These are phyloP conservation scores for Dendrostoma leiphaemia DNA, from an alignment of 2,329 filamentous ascomycete genomes.

Conservation along the genomic window DNA sequence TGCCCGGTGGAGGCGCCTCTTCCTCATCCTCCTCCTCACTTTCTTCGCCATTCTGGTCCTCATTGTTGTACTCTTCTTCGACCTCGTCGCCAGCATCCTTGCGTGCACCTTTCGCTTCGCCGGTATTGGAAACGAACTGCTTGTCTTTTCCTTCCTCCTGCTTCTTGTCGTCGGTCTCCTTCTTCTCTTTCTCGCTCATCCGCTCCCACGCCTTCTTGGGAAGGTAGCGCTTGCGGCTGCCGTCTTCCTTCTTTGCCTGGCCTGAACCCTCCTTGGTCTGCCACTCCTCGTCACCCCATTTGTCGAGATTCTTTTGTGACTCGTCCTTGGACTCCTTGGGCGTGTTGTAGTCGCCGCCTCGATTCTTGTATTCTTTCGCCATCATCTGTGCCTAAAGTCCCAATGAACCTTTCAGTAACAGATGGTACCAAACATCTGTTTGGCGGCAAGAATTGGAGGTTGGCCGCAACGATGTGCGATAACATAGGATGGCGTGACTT, in stretches of 20 bases:
- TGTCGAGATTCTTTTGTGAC: background rate
- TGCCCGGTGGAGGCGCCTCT: background rate
- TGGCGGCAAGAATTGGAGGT: background rate
- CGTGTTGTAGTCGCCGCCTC: background rate
- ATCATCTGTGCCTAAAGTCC: background rate
- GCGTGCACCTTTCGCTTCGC: background rate
- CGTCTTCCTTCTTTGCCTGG: background rate
- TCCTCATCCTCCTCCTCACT: background rate
- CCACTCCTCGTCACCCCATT: slow-evolving; percentile 1
- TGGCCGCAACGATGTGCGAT: background rate
- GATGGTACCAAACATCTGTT: background rate
- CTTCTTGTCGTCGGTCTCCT: background rate
- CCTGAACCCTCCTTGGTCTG: background rate
- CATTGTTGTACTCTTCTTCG: background rate
- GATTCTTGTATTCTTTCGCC: background rate
- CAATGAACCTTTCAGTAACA: background rate
- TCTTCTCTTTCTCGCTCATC: background rate
- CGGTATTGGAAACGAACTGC: background rate
- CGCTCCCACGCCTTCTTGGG: background rate
- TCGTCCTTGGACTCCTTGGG: background rate
- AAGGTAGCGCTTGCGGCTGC: background rate
- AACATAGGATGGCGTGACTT: background rate
- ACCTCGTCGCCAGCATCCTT: background rate
- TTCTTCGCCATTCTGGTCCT: background rate
- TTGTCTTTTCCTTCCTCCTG: background rate